Conservation (phyloP, 805 yeast species). For the Candida palmyrensis region DNA sequence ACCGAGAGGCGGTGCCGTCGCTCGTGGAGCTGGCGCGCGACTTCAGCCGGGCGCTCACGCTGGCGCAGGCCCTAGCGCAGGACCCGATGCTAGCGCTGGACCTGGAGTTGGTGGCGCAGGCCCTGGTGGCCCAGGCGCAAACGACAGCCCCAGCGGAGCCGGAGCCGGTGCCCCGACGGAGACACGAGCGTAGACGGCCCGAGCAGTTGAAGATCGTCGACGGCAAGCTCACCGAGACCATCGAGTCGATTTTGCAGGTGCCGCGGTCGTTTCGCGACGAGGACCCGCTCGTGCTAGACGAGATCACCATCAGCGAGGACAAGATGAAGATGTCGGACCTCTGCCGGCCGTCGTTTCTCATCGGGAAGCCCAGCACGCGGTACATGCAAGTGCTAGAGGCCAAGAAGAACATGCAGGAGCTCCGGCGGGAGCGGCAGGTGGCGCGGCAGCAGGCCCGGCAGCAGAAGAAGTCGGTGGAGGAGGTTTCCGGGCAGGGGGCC, state of each 20-base stretch:
- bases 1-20: constrained; percentile 9
- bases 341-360: constrained; percentile 61
- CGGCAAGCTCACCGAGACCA: constrained; percentile 11
- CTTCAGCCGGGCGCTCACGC: too few relatives aligned
- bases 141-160: constrained; percentile 9
- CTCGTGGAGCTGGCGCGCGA: too few relatives aligned
- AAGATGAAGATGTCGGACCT: constrained; percentile 62
- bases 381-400: constrained; percentile 55
- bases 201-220: constrained; percentile 12
- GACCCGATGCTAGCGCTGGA: too few relatives aligned
- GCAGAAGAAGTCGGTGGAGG: constrained; percentile 25
- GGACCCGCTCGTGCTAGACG: constrained; percentile 33
- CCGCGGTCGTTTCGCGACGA: constrained; percentile 34
- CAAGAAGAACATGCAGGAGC: constrained; percentile 17
- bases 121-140: constrained; percentile 1
- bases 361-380: constrained; percentile 60
- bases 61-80: too few relatives aligned
- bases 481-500: constrained; percentile 17
- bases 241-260: constrained; percentile 21
- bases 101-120: neutral
- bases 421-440: constrained; percentile 17
- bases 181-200: too few relatives aligned
- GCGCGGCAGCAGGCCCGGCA: constrained; percentile 27
- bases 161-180: constrained; percentile 16
- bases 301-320: constrained; percentile 47